Base-by-base conservation (phyloP, 345 rosid species). In the Cardamine chenopodiifolia region DNA sequence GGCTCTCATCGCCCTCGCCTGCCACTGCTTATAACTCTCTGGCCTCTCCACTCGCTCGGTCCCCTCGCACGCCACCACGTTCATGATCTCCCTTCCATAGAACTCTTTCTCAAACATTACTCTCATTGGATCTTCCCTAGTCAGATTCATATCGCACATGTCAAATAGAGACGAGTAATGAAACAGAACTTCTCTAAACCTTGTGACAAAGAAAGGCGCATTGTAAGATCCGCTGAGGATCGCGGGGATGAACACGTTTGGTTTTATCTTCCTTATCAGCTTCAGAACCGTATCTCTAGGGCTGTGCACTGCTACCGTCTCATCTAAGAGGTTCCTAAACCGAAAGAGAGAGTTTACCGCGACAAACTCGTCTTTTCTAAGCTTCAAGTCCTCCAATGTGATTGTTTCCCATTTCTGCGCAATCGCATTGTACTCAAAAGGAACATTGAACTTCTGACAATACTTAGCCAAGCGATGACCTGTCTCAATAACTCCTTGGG, bases 21-120 rank as follows among this genome's bases (percentile, higher is more conserved):
- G 89, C 97, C 97, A 92, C 60, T 82, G 96, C 83, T 87, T 92
- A 78, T 88, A 90, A 15, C 88, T 83, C 87, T 92, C 97, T 0
- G 97, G 92, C 64, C 97, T 86, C 82, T 86, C 96, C 5, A 87
- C 82, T 77, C 97, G 86, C 77, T 85, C 96, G 17, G 54, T 28
- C n/a, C 92, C 96, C 58, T 92, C 98, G 4, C 94, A 88, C 0
- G 98, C 91, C 35, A 92, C 79, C 8, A 84, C 89, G 48, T 84
- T 90, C 77, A 85, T 81, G 28, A 78, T 83, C 57, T 84, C 96
- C 50, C 84, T 80, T 28, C 98, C 90, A 32, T 79, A 84, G 58
- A 86, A 75, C 84, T 88, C 96, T 32, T 80, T 78, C 83, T 90
- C 98, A 26, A 68, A 72, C 88, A 72, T 82, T 73, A 87, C 50